Conservation (phyloP, 768 basidiomycete species). For the Pleurotus salmoneostramineus region DNA sequence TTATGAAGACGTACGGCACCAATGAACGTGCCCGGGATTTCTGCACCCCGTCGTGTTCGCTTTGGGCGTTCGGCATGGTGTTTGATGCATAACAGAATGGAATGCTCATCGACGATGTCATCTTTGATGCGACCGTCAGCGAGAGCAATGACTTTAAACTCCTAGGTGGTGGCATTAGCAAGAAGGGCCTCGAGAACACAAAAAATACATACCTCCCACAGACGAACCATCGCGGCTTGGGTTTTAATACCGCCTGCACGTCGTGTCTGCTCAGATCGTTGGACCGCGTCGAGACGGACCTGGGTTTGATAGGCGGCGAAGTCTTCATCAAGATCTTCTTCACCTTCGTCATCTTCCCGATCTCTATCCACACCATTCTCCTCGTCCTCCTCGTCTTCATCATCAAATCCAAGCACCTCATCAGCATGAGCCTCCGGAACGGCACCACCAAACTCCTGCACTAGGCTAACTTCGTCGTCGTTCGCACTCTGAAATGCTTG, state of each 20-base stretch:
- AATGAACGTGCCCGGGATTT: conserved; percentile 22
- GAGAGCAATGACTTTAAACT: conserved; percentile 6
- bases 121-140: conserved; percentile 15
- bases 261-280: conserved; percentile 18
- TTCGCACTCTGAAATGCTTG: not conserved
- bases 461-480: not conserved
- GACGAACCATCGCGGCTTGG: conserved; percentile 16
- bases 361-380: not conserved
- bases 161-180: not conserved
- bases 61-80: conserved; percentile 21
- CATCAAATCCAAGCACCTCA: conserved; percentile 7
- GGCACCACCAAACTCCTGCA: not conserved
- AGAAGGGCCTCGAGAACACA: not conserved
- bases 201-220: conserved; percentile 17
- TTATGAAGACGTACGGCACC: conserved; percentile 20
- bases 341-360: conserved; percentile 1
- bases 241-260: conserved; percentile 19
- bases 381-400: conserved; percentile 9
- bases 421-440: not conserved
- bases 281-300: conserved; percentile 15
- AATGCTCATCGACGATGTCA: conserved; percentile 24
- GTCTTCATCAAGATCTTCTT: not conserved
- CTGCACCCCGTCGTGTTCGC: conserved; percentile 11
- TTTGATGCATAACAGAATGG: conserved; percentile 21
- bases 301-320: conserved; percentile 8